Base-by-base conservation (phyloP, 768 basidiomycete species). In the Russula griseocarnosa region DNA sequence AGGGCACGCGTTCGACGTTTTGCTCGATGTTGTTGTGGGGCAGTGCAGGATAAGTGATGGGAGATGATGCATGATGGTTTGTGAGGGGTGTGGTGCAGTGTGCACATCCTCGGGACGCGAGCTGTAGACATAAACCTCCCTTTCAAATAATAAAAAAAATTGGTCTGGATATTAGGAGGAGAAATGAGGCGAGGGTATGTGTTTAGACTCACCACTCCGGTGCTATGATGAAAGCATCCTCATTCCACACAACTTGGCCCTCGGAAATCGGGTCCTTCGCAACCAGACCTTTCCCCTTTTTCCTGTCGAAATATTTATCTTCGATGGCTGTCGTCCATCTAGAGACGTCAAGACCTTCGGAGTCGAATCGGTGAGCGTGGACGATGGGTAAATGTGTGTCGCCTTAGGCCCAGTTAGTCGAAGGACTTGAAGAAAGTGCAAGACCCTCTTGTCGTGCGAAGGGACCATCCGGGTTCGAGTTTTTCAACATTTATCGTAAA, bases 211-310 rank as follows among this genome's bases (percentile, higher is more conserved):
- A 90, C 88, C 86, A 90, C 75, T 90, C 87, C n/a, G 90, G 85
- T n/a, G 88, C 87, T 24, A 91, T 74, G 51, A 87, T 74, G 70
- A 87, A 92, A 1, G 90, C 90, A 70, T 92, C 88, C 71, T 95
- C 92, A 63, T 85, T 87, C 91, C 93, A 94, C 20, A 96, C 72
- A 5, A 84, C 76, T 66, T 94, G 90, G 0, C 88, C 90, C 69
- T 85, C 82, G 32, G 76, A 75, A 58, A 95, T 87, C 34, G 80
- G 77, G 55, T 84, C 82, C 38, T 75, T 82, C 1, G 91, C 90
- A 0, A 94, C 83, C 40, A 96, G 77, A 0, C 93, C 94, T 70
- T 94, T 94, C 3, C 94, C 93, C 70, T 87, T 93, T 62, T 78
- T 77, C 65, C 79, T 79, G 54, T 83, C 79, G 70, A 92, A 92